Percentiles rank a stretch among this genome's conserved stretches.
phyloP scores from a whole-genome alignment of 2,329 filamentous ascomycete genomes.

The Fusarium sp. region DNA sequence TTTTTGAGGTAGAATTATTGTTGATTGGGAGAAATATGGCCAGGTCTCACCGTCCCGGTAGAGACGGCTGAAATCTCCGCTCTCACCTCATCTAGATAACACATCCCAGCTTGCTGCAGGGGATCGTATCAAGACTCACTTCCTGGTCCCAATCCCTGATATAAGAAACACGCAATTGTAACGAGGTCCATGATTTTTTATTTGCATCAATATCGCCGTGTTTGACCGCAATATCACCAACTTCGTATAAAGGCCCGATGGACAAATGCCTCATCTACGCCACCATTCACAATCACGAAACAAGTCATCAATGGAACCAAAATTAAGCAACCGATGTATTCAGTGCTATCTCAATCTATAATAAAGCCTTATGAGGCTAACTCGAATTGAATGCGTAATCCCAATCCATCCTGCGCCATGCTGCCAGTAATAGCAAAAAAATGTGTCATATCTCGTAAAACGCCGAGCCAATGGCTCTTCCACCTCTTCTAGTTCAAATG shows the following conservation, averaged over 20 bases:
- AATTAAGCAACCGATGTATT: slow-evolving; percentile 36
- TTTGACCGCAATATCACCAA: neutral
- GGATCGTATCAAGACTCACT: neutral
- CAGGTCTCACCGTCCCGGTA: neutral
- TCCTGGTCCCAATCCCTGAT: neutral
- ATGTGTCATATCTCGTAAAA: slow-evolving; percentile 47
- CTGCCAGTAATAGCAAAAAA: slow-evolving; percentile 36
- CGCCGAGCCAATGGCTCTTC: slow-evolving; percentile 39
- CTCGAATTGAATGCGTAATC: slow-evolving; percentile 27
- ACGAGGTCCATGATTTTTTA: no score
- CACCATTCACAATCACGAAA: neutral
- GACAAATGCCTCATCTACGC: slow-evolving; percentile 1
- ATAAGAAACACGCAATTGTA: no score
- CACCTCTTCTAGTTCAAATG: slow-evolving; percentile 25
- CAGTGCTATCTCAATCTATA: slow-evolving; percentile 43
- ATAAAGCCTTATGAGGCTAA: slow-evolving; percentile 6
- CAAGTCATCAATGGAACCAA: neutral
- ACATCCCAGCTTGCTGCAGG: neutral
- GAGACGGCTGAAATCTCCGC: slow-evolving; percentile 1
- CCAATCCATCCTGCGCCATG: slow-evolving; percentile 48
- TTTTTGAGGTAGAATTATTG: neutral
- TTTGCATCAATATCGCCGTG: neutral
- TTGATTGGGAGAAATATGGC: neutral
- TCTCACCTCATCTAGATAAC: slow-evolving; percentile 7
- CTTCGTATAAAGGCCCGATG: neutral